A percentile compares a stretch with the other conserved stretches of the same genome.
Conservation (phyloP, 2,329 filamentous ascomycete genomes). For the Alternaria hordeiaustralica region DNA sequence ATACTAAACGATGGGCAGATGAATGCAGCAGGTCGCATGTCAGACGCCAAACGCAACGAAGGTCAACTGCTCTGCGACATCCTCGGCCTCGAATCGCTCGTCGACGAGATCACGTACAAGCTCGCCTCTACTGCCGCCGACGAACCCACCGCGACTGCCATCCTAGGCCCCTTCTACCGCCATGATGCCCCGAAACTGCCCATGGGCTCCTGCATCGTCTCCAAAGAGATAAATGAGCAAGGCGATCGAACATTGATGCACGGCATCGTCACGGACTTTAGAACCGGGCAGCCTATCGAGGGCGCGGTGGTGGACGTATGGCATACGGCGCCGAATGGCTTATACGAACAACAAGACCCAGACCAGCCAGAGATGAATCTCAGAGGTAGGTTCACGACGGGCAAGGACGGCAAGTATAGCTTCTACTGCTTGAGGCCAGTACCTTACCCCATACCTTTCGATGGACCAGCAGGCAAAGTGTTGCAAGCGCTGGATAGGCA, state of each 20-base stretch:
- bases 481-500: conserved; percentile 66
- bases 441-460: conserved; percentile 61
- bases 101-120: conserved; percentile 82
- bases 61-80: conserved; percentile 66
- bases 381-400: conserved; percentile 73
- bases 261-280: conserved; percentile 64
- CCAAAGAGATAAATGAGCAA: conserved; percentile 51
- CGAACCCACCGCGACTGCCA: conserved; percentile 73
- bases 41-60: conserved; percentile 67
- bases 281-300: conserved; percentile 68
- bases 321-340: conserved; percentile 76
- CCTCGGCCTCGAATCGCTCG: conserved; percentile 65
- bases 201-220: conserved; percentile 73
- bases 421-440: conserved; percentile 54
- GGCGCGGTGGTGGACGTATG: conserved; percentile 76
- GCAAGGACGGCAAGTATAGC: conserved; percentile 66
- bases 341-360: conserved; percentile 74
- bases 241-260: conserved; percentile 69
- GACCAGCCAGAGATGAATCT: conserved; percentile 76
- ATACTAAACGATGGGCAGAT: conserved; percentile 46
- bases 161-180: conserved; percentile 86
- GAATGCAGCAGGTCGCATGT: conserved; percentile 69
- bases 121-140: conserved; percentile 59
- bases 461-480: conserved; percentile 66
- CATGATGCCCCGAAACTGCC: conserved; percentile 71